Evolutionary conservation across 495 filamentous ascomycete species (phyloP).

Genomic region (Hypomontagnella monticulosa): DNA sequence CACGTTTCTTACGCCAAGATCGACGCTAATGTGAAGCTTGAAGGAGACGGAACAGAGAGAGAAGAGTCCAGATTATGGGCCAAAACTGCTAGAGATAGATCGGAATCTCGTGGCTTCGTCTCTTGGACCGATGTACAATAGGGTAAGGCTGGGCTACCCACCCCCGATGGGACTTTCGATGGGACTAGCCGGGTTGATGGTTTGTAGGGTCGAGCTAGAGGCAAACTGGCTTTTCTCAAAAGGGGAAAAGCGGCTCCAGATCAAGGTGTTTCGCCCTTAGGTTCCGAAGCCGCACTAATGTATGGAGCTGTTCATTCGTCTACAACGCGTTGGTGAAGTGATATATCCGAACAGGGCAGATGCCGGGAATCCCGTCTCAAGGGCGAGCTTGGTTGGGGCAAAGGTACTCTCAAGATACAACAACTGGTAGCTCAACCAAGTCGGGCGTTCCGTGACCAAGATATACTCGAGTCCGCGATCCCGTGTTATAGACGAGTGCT

Average conservation of each 20-base stretch:
- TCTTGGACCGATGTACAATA: conserved; percentile 25
- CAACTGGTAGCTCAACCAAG: conserved; percentile 11
- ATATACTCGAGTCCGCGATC: neutral
- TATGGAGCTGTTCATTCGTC: conserved; percentile 16
- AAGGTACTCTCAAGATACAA: conserved; percentile 4
- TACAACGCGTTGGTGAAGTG: conserved; percentile 21
- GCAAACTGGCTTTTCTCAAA: conserved; percentile 32
- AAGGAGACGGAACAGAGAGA: conserved; percentile 5
- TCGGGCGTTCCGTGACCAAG: conserved; percentile 12
- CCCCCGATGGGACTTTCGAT: conserved; percentile 15
- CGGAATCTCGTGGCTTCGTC: conserved; percentile 19
- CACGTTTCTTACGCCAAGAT: conserved; percentile 12
- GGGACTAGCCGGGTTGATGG: conserved; percentile 20
- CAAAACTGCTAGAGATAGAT: conserved; percentile 26
- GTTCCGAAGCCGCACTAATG: conserved; percentile 31
- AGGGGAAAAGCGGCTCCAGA: conserved; percentile 34
- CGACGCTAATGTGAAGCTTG: conserved; percentile 22
- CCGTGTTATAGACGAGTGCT: conserved; percentile 1
- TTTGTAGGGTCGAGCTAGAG: conserved; percentile 26
- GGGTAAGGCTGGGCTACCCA: conserved; percentile 35
- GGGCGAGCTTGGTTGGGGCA: neutral
- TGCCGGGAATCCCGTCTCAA: conserved; percentile 5
- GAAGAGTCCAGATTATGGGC: conserved; percentile 17
- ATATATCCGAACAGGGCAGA: conserved; percentile 29
- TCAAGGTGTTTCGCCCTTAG: conserved; percentile 33